Conservation (phyloP, 164 flowering plant genomes). For the Annona squamosa region DNA sequence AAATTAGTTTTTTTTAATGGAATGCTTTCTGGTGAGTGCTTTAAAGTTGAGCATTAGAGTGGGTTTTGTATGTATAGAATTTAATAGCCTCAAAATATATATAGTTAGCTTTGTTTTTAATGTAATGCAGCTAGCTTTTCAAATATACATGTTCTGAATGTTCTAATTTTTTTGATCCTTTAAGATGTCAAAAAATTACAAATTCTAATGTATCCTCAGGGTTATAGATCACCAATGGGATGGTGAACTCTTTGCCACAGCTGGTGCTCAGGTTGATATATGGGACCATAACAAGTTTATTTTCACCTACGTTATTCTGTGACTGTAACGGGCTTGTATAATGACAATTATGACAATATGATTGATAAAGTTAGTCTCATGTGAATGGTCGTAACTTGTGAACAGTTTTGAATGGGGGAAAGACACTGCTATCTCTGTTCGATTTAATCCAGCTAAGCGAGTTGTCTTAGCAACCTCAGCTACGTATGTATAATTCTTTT, state of each 20-base stretch:
- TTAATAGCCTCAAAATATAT: too few relatives aligned
- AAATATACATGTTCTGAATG: not conserved
- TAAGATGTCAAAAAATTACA: too few relatives aligned
- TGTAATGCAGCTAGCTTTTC: not conserved
- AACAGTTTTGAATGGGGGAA: slow-evolving; percentile 78
- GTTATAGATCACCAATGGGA: slow-evolving; percentile 91
- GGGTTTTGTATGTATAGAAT: slow-evolving; percentile 1
- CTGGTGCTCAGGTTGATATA: slow-evolving; percentile 88
- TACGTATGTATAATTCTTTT: slow-evolving; percentile 39
- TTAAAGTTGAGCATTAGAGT: not conserved
- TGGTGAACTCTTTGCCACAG: slow-evolving; percentile 84
- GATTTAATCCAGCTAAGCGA: slow-evolving; percentile 89
- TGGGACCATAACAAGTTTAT: slow-evolving; percentile 92
- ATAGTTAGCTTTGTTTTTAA: too few relatives aligned
- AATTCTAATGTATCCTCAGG: too few relatives aligned
- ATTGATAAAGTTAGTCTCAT: slow-evolving; percentile 3
- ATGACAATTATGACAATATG: not conserved
- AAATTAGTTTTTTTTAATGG: too few relatives aligned
- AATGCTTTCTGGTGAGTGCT: too few relatives aligned
- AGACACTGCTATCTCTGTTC: slow-evolving; percentile 64
- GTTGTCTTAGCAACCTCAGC: slow-evolving; percentile 74
- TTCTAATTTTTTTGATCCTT: too few relatives aligned
- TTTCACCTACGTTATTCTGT: not conserved
- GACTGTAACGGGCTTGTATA: too few relatives aligned
- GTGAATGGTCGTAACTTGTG: slow-evolving; percentile 75